Evolutionary conservation across 2,329 filamentous ascomycete genomes (phyloP), one percentile per base, ranked within the genome.

Genomic region (Fusarium sp.): DNA sequence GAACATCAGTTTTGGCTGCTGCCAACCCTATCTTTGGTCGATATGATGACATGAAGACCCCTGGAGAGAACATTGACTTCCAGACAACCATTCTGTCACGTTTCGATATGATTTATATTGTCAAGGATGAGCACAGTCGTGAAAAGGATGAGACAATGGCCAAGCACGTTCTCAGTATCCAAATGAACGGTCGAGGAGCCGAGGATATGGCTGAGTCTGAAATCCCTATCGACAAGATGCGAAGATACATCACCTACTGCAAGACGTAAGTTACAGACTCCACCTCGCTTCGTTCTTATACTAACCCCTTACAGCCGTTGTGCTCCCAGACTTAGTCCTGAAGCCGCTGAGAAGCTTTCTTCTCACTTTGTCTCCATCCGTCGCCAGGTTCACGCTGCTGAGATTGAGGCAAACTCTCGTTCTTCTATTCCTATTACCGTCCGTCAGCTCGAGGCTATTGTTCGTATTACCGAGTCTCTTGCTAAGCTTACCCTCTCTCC

Each of bases 81-180:
- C 96, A 99, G 76, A 99, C 96, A 0, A 99, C 96, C 5, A 98
- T 99, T 75, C 78, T 99, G 70, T 98, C 95, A 4, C 92, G 96
- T 86, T 99, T 99, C 78, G 96, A 99, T 79, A 97, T 99, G 93
- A 98, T 99, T 70, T 99, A 98, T 83, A 97, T 99, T 71, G 95
- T 99, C 66, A 93, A 92, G 72, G 96, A 99, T 78, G 94, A 97
- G 65, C 96, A 99, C 78, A 93, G 95, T 65, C 88, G 93, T 44
- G 90, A 88, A 58, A 92, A 95, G 75, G 96, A 99, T 76, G 93
- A 97, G 82, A 90, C 87, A 6, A 98, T 99, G 75, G 96, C 96
- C 14, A 95, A 91, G 76, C 96, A 99, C 87, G 95, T 99, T 76
- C 97, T 99, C 90, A 90, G 91, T 45, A 94, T 99, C 68, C 95